Percentiles rank a stretch among this genome's conserved stretches.
phyloP scores from a whole-genome alignment of 2,329 filamentous ascomycete genomes.

The Alternaria brassicae region DNA sequence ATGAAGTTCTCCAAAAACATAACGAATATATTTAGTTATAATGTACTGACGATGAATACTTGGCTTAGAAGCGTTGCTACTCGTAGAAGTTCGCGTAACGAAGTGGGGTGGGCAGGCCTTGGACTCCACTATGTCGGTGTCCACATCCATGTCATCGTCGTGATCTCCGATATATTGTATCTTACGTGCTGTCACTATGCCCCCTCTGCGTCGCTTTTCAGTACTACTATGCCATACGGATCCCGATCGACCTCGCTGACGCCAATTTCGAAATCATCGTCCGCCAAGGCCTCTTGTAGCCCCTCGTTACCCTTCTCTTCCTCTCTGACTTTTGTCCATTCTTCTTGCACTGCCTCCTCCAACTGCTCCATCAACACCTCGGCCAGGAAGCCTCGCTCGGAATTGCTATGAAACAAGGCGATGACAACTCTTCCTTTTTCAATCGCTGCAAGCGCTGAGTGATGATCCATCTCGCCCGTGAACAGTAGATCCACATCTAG shows the following conservation, averaged over 20 bases:
- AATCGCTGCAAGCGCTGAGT: constrained; percentile 85
- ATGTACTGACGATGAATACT: too few species aligned
- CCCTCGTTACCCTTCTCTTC: constrained; percentile 52
- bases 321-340: constrained; percentile 60
- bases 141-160: neutral
- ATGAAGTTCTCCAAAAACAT: neutral
- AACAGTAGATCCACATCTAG: constrained; percentile 79
- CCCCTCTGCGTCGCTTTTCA: constrained; percentile 32
- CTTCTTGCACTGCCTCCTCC: constrained; percentile 62
- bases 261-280: constrained; percentile 67
- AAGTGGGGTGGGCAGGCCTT: neutral
- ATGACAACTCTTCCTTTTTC: constrained; percentile 85
- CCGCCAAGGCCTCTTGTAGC: constrained; percentile 58
- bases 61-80: too few species aligned
- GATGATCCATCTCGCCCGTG: constrained; percentile 92
- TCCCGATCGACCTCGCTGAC: constrained; percentile 84
- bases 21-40: rapidly evolving
- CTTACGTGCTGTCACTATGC: neutral
- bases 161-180: neutral
- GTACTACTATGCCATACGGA: constrained; percentile 75
- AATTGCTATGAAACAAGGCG: constrained; percentile 90
- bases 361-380: constrained; percentile 73
- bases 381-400: constrained; percentile 81
- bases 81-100: neutral
- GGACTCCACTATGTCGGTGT: neutral